Conservation (phyloP, 176 grass and related monocot genomes). For the Oryza punctata region DNA sequence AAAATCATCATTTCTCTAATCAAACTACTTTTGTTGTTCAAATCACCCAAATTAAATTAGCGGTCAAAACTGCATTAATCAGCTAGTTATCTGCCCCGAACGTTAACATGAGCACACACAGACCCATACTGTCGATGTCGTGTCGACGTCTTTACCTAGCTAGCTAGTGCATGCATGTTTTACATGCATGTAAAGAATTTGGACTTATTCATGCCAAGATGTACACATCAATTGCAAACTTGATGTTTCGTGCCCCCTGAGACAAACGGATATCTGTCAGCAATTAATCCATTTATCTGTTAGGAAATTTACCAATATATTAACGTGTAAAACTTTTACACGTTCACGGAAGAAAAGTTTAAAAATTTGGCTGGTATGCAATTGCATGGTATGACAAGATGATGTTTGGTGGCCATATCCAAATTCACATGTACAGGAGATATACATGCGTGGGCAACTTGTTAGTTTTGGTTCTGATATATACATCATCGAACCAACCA, state of each 20-base stretch:
- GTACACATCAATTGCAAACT: background rate
- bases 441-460: background rate
- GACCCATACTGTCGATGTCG: background rate
- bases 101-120: background rate
- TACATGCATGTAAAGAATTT: background rate
- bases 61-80: background rate
- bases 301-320: background rate
- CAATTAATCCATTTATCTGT: background rate
- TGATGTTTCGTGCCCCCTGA: too few species aligned
- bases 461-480: too few species aligned
- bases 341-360: too few species aligned
- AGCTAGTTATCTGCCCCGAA: background rate
- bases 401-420: background rate
- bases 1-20: too few species aligned
- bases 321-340: too few species aligned
- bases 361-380: background rate
- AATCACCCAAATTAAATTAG: background rate
- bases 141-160: background rate
- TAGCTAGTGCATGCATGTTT: background rate
- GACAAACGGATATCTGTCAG: background rate
- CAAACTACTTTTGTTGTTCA: too few species aligned
- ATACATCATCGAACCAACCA: background rate
- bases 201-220: background rate
- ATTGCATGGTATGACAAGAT: background rate
- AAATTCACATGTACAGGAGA: background rate